phyloP scores from a whole-genome alignment of 106 monocot genomes.

The Agapanthus africanus region DNA sequence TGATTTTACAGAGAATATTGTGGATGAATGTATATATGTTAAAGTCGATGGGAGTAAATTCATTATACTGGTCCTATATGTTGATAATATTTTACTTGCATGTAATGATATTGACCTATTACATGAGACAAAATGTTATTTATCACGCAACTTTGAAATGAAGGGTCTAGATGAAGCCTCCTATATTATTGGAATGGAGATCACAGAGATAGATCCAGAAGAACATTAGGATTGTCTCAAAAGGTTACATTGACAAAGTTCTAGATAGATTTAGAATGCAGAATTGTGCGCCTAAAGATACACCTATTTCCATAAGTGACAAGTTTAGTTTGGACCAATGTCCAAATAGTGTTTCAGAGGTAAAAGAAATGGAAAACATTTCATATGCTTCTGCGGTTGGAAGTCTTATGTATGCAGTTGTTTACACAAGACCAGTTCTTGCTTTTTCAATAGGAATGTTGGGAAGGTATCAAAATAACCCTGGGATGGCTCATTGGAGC shows the following conservation, averaged over 20 bases:
- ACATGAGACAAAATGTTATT: background rate
- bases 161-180: background rate
- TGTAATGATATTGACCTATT: background rate
- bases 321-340: too few species aligned
- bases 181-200: background rate
- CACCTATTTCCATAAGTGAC: too few species aligned
- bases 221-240: too few species aligned
- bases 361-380: background rate
- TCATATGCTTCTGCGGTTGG: background rate
- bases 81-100: background rate
- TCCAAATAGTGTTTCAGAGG: too few species aligned
- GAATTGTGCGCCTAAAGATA: too few species aligned
- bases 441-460: background rate
- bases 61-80: background rate
- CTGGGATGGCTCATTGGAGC: background rate
- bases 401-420: background rate
- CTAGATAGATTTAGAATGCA: too few species aligned
- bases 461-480: background rate
- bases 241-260: too few species aligned
- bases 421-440: background rate
- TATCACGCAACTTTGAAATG: background rate
- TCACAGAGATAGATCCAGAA: background rate
- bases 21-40: background rate
- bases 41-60: background rate
- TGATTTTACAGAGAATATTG: background rate